phyloP scores from a whole-genome alignment of 2,329 filamentous ascomycete genomes.

The Stachybotrys echinatus region DNA sequence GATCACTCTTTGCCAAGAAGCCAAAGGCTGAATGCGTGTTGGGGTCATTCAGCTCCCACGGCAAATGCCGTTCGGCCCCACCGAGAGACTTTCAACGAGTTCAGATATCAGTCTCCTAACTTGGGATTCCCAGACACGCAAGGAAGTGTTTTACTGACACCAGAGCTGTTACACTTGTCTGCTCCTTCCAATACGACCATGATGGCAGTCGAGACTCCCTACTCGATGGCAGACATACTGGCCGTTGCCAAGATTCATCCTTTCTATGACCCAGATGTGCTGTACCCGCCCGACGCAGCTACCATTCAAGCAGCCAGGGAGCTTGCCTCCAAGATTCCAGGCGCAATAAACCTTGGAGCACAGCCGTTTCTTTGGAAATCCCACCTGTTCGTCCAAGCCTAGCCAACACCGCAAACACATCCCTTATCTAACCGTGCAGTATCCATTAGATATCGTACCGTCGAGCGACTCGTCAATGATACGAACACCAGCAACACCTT shows the following conservation, averaged over 20 bases:
- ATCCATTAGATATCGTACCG: conserved; percentile 22
- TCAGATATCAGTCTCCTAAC: neutral
- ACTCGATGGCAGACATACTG: conserved; percentile 23
- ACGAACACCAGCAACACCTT: conserved; percentile 25
- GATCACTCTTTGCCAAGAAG: too few relatives aligned
- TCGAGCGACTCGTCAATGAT: conserved; percentile 30
- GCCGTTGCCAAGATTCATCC: conserved; percentile 27
- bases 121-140: neutral
- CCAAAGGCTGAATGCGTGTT: too few relatives aligned
- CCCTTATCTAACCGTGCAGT: too few relatives aligned
- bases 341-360: neutral
- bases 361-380: conserved; percentile 15
- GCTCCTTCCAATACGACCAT: neutral
- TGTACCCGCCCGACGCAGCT: conserved; percentile 22
- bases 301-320: conserved; percentile 6
- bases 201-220: conserved; percentile 7
- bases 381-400: conserved; percentile 12
- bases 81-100: too few relatives aligned
- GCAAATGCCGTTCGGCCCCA: too few relatives aligned
- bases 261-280: conserved; percentile 20
- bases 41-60: too few relatives aligned
- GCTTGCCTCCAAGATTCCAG: neutral
- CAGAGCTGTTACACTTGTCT: neutral
- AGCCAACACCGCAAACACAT: too few relatives aligned
- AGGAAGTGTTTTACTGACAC: neutral